Conservation (phyloP, 2,329 filamentous ascomycete species). For the Cryoendolithus antarcticus region DNA sequence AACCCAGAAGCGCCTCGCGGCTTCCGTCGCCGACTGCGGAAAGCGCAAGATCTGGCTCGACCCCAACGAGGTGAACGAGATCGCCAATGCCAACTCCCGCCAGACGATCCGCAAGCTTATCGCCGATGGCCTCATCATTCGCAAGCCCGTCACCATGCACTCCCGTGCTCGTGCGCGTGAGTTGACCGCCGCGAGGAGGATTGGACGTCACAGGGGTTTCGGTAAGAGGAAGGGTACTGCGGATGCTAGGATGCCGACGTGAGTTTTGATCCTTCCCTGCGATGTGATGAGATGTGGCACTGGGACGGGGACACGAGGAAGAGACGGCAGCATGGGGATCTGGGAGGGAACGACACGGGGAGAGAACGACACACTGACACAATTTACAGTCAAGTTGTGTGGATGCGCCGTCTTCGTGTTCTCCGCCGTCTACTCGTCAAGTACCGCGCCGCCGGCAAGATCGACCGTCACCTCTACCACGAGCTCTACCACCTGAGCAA, state of each 20-base stretch:
- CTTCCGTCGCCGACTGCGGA: constrained; percentile 95
- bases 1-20: constrained; percentile 99
- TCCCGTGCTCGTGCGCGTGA: constrained; percentile 92
- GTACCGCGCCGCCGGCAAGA: constrained; percentile 99
- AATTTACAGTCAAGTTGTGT: constrained; percentile 70
- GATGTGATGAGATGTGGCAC: constrained; percentile 2
- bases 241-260: constrained; percentile 98
- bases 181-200: constrained; percentile 84
- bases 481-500: constrained; percentile 99
- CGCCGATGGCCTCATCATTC: constrained; percentile 99
- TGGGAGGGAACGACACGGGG: no score
- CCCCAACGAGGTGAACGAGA: constrained; percentile 98
- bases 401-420: constrained; percentile 99
- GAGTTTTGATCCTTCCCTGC: constrained; percentile 32
- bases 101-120: constrained; percentile 99
- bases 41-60: constrained; percentile 99
- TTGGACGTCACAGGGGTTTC: constrained; percentile 96
- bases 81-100: constrained; percentile 99
- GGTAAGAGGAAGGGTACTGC: constrained; percentile 99
- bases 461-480: constrained; percentile 99
- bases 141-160: constrained; percentile 99
- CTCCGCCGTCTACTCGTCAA: constrained; percentile 98
- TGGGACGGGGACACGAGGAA: background rate
- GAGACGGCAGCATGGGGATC: constrained; percentile 1
- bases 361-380: no score